A percentile compares a stretch with the other conserved stretches of the same genome.
These are phyloP conservation scores for Nakaseomyces nivariensis DNA, from an alignment of 1,139 yeast species.

Conservation along the genomic window DNA sequence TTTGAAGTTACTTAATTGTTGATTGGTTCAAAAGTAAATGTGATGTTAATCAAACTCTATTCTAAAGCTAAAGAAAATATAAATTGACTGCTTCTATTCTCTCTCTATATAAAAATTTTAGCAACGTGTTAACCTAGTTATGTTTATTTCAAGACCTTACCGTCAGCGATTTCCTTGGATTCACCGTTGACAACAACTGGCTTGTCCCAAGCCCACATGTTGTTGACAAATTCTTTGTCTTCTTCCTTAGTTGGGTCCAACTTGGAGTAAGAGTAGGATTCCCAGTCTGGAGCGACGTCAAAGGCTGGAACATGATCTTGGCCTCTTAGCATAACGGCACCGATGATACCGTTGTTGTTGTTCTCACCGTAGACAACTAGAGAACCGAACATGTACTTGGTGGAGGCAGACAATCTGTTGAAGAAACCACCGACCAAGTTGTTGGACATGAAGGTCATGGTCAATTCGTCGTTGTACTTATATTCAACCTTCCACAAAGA, in stretches of 20 bases:
- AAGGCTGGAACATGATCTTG: slow-evolving; percentile 86
- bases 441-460: slow-evolving; percentile 96
- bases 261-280: slow-evolving; percentile 61
- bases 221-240: slow-evolving; percentile 59
- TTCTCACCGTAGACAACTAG: slow-evolving; percentile 95
- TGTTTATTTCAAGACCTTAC: slow-evolving; percentile 67
- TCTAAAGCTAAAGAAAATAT: no score
- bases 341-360: slow-evolving; percentile 96
- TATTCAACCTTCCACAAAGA: slow-evolving; percentile 91
- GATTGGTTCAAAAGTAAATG: no score
- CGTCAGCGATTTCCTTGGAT: slow-evolving; percentile 63
- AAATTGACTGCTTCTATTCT: no score
- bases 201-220: slow-evolving; percentile 83
- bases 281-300: slow-evolving; percentile 99
- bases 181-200: slow-evolving; percentile 59
- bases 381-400: slow-evolving; percentile 90
- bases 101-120: no score
- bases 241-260: slow-evolving; percentile 59
- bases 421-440: slow-evolving; percentile 98
- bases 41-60: no score
- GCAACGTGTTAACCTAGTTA: no score
- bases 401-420: slow-evolving; percentile 85
- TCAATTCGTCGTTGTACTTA: slow-evolving; percentile 97
- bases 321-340: slow-evolving; percentile 93
- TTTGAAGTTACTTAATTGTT: no score